These are phyloP conservation scores for Colletotrichum cordylinicola DNA, from an alignment of 2,329 filamentous ascomycete species.

Conservation along the genomic window DNA sequence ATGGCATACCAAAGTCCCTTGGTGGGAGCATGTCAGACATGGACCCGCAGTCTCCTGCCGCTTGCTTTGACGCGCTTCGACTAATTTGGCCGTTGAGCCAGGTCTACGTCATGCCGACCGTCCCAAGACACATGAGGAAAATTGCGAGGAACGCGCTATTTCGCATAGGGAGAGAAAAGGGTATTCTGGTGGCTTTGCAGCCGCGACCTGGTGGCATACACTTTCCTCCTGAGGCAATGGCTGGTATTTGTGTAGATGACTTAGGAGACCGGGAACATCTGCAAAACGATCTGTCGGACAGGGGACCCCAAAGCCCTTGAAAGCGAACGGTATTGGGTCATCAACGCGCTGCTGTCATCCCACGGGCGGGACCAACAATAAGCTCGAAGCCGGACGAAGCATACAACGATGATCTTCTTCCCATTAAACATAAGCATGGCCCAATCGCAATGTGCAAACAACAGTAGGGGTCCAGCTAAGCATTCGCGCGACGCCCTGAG, in stretches of 20 bases:
- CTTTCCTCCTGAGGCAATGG: background rate
- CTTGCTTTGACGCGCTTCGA: slow-evolving; percentile 41
- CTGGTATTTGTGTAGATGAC: background rate
- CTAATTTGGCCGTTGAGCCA: slow-evolving; percentile 43
- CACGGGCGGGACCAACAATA: background rate
- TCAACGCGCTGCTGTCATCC: background rate
- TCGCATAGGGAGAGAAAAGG: slow-evolving; percentile 40
- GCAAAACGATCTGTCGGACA: background rate
- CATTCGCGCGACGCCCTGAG: background rate
- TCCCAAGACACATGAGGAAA: slow-evolving; percentile 31
- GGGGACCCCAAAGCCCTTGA: background rate
- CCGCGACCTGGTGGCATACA: background rate
- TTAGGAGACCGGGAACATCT: background rate
- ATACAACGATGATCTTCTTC: background rate
- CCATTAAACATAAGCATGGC: background rate
- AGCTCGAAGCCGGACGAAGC: background rate
- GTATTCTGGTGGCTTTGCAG: slow-evolving; percentile 40
- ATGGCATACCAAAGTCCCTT: slow-evolving; percentile 29
- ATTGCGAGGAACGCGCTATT: slow-evolving; percentile 31
- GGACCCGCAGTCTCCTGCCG: slow-evolving; percentile 32
- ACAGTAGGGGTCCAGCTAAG: background rate
- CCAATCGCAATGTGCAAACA: background rate
- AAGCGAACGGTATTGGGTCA: background rate
- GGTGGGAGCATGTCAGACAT: slow-evolving; percentile 27
- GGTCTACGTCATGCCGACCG: slow-evolving; percentile 33